Evolutionary conservation across 306 rosid genomes (phyloP), one percentile per base, ranked within the genome.

Genomic region (Astragalus membranaceus): DNA sequence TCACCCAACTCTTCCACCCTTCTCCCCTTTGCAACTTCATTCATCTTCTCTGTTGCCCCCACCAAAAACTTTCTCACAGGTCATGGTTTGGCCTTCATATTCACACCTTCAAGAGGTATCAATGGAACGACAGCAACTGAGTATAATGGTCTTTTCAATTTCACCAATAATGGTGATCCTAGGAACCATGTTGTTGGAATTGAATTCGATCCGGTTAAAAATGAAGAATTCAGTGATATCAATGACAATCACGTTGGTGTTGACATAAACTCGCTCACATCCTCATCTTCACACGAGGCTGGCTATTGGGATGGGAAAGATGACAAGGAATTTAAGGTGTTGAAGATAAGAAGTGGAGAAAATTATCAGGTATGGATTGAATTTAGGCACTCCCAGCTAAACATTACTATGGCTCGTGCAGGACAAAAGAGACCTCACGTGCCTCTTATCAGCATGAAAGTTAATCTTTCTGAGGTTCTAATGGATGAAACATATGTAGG

Each of bases 301-400:
- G 83, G 88, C 37, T 72, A 65, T 57, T 83, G 85, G 86, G 67
- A 17, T 33, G 88, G 75, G 5, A 68, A 74, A 58, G 58, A 57
- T 35, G 84, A 57, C 49, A 72, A 62, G 14, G 33, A 64, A 9
- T 86, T 86, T 41, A 79, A 83, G 70, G 42, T 44, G 47, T 12
- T 77, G 62, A 48, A 80, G 46, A 75, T 69, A 48, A 80, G 50
- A 73, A 72, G 15, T 69, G 88, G 88, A 53, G 76, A 63, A n/a
- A 81, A 77, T 43, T 86, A 84, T 65, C 85, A 81, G 64, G 91
- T 81, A 9, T 84, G 88, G 88, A 81, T 86, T 71, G 88, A 7
- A 7, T 84, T 35, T 64, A 17, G 36, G 51, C 70, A 77, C 37
- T 67, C 85, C 5, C 72, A 44, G 71, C 62, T 84, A 26, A 81